phyloP scores from a whole-genome alignment of 768 basidiomycete species.

The Psilocybe subaeruginosa region DNA sequence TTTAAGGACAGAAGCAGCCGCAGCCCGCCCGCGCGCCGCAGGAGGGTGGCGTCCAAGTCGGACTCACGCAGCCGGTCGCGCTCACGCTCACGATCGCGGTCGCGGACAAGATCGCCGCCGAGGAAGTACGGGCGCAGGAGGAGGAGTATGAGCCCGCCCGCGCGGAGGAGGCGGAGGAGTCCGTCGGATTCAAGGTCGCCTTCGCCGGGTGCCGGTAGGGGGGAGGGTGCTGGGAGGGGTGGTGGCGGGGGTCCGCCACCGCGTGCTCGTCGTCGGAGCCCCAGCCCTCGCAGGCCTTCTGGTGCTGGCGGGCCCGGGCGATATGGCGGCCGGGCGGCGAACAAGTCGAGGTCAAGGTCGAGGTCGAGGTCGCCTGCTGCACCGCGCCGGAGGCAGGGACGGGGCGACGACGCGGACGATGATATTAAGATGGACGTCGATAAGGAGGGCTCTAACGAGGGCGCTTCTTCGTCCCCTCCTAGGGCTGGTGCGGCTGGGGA shows the following conservation, averaged over 20 bases:
- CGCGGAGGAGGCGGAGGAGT: conserved; percentile 31
- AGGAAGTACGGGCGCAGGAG: conserved; percentile 42
- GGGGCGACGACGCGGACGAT: conserved; percentile 2
- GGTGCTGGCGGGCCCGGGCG: not conserved
- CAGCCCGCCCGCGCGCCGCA: conserved; percentile 55
- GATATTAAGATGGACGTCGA: conserved; percentile 39
- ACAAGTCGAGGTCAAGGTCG: conserved; percentile 18
- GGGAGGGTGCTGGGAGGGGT: not conserved
- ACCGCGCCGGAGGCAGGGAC: not conserved
- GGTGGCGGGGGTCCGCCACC: too few relatives aligned
- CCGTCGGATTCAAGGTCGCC: conserved; percentile 26
- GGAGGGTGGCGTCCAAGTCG: conserved; percentile 38
- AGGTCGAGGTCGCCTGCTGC: conserved; percentile 12
- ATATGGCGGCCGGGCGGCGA: not conserved
- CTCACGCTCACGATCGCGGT: conserved; percentile 39
- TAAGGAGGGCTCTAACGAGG: conserved; percentile 24
- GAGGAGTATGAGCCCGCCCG: conserved; percentile 43
- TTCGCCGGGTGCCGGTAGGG: not conserved
- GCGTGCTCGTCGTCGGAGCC: too few relatives aligned
- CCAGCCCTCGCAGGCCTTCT: not conserved
- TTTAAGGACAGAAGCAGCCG: conserved; percentile 45
- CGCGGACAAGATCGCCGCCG: conserved; percentile 46
- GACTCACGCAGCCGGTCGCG: conserved; percentile 21
- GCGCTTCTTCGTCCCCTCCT: not conserved
- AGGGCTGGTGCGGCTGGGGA: conserved; percentile 33